Conservation (phyloP, 192 early-diverging fungal genomes). For the Gonapodya prolifera region DNA sequence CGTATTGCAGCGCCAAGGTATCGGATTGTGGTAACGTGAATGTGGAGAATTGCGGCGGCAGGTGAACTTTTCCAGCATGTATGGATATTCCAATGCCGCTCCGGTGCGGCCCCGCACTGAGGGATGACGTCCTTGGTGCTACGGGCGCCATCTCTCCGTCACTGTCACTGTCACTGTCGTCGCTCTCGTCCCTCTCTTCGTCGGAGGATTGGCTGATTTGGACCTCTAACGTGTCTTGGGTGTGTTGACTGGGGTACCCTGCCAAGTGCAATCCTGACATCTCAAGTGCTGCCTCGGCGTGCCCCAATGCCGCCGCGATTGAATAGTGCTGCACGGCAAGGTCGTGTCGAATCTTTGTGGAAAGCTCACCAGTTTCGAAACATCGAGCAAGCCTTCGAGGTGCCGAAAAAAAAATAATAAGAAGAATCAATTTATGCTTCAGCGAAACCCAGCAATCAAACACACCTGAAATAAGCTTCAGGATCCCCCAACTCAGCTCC, state of each 20-base stretch:
- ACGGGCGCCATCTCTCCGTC: neutral
- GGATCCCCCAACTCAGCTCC: neutral
- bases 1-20: neutral
- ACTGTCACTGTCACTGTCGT: too few relatives aligned
- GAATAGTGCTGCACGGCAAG: neutral
- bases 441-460: neutral
- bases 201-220: neutral
- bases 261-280: slow-evolving; percentile 7
- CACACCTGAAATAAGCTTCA: too few relatives aligned
- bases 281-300: slow-evolving; percentile 6
- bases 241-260: neutral
- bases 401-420: neutral
- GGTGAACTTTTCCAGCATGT: too few relatives aligned
- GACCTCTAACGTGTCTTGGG: too few relatives aligned
- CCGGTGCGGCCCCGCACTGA: too few relatives aligned
- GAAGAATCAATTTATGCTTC: too few relatives aligned
- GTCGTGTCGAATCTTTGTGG: neutral
- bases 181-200: neutral
- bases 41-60: too few relatives aligned
- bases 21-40: neutral
- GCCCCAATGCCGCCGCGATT: neutral
- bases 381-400: neutral
- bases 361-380: neutral
- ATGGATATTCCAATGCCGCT: too few relatives aligned
- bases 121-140: too few relatives aligned